Evolutionary conservation across 208 protist genomes (phyloP), one percentile per base, ranked within the genome.

Genomic region (Strigomonas culicis): DNA sequence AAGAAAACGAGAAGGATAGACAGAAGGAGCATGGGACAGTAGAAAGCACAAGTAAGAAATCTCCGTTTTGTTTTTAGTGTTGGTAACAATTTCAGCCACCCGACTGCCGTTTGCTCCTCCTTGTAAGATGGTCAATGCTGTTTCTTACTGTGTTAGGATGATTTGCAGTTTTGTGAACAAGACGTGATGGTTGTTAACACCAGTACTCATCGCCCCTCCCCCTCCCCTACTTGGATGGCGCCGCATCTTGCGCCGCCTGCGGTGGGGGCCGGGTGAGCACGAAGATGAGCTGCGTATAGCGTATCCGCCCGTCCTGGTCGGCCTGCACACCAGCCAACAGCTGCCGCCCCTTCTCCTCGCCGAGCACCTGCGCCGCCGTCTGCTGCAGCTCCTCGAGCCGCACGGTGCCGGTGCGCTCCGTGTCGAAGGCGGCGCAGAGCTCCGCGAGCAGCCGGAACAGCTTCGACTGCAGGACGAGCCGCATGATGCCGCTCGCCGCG

Each of bases 371-470:
- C 49, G 72, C 56, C 2, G 77, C 79, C 43, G 78, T 85, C 17
- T 64, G 55, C 2, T 63, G 79, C 39, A 95, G 72, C 49, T 93
- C 90, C 0, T 51, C 56, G 25, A 95, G 62, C 31, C 63, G 52
- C 31, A 95, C 76, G 47, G 79, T 83, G 1, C 90, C 86, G 0
- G 75, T 85, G n/a, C 41, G 30, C 11, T 84, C 74, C 44, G 44
- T 39, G 65, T 95, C 90, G 41, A 95, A 84, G 63, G 82, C 82
- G 2, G 72, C 79, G 57, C 84, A 95, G 36, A 93, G 69, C 25
- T 77, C 74, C 21, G 69, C 63, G 19, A 95, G 68, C 39, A 92
- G 63, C 15, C 71, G 50, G 55, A 84, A 88, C 17, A 95, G 66
- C 53, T 81, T 78, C 0, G 82, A 77, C 66, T 75, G 57, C 68